phyloP scores from a whole-genome alignment of 2,329 filamentous ascomycete species.

The Colletotrichum salicis region DNA sequence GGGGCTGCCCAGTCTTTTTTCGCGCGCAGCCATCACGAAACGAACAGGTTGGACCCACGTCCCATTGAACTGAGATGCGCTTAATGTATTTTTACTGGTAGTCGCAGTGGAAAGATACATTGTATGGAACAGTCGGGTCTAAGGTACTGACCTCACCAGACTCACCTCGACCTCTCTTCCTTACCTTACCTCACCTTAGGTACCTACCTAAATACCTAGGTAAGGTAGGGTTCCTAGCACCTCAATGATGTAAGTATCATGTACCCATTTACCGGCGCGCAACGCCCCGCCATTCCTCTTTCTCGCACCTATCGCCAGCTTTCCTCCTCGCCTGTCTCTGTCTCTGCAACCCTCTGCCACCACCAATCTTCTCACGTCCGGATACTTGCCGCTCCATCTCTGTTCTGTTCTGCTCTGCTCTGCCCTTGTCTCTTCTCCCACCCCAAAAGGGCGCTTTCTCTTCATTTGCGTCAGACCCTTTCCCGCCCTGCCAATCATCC shows the following conservation, averaged over 20 bases:
- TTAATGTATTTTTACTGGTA: not conserved
- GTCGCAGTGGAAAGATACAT: conserved; percentile 2
- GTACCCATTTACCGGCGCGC: conserved; percentile 16
- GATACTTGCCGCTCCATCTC: not conserved
- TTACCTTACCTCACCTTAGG: not conserved
- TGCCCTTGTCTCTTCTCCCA: conserved; percentile 1
- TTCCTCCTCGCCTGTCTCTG: conserved; percentile 10
- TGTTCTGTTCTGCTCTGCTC: not conserved
- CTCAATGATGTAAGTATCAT: not conserved
- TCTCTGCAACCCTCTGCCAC: not conserved
- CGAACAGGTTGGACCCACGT: conserved; percentile 2
- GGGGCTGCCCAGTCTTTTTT: not conserved
- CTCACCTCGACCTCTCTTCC: conserved; percentile 3
- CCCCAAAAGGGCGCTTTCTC: not conserved
- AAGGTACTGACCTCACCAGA: too few relatives aligned
- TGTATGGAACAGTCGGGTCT: not conserved
- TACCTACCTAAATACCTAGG: not conserved
- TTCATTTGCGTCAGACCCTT: conserved; percentile 30
- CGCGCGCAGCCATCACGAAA: not conserved
- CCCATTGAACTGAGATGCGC: not conserved
- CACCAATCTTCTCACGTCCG: conserved; percentile 1
- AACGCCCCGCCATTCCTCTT: conserved; percentile 2
- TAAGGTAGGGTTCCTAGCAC: not conserved
- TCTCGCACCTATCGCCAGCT: conserved; percentile 15
- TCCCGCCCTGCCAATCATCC: conserved; percentile 33